phyloP scores from a whole-genome alignment of 805 yeast species.

The Pichia exigua region DNA sequence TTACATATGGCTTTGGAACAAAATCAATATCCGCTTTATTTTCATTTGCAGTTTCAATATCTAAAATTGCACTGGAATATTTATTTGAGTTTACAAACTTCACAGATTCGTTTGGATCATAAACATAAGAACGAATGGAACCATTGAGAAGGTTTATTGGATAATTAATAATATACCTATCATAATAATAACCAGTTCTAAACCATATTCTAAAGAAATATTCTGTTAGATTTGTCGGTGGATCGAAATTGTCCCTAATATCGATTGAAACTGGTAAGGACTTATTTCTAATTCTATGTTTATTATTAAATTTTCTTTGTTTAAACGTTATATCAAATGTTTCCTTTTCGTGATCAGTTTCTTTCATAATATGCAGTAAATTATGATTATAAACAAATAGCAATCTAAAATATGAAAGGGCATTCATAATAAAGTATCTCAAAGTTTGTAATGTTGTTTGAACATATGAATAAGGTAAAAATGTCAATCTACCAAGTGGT shows the following conservation, averaged over 20 bases:
- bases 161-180: conserved; percentile 31
- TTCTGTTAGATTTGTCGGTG: conserved; percentile 17
- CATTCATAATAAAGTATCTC: conserved; percentile 14
- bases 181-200: conserved; percentile 32
- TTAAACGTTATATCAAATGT: conserved; percentile 17
- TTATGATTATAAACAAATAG: conserved; percentile 19
- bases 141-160: conserved; percentile 16
- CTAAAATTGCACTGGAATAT: background rate
- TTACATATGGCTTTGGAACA: conserved; percentile 12
- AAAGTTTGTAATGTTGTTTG: conserved; percentile 18
- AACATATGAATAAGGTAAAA: conserved; percentile 19
- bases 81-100: background rate
- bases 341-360: conserved; percentile 16
- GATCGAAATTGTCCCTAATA: conserved; percentile 17
- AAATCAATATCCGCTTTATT: background rate
- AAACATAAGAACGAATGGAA: background rate
- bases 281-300: conserved; percentile 13
- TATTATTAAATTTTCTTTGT: conserved; percentile 17
- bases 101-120: background rate
- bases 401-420: conserved; percentile 14
- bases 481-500: conserved; percentile 19
- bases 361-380: conserved; percentile 18
- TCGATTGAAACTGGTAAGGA: conserved; percentile 15
- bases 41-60: background rate
- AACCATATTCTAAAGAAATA: conserved; percentile 21